Evolutionary conservation across 768 basidiomycete genomes (phyloP).

Genomic region (Sporobolomyces roseus): DNA sequence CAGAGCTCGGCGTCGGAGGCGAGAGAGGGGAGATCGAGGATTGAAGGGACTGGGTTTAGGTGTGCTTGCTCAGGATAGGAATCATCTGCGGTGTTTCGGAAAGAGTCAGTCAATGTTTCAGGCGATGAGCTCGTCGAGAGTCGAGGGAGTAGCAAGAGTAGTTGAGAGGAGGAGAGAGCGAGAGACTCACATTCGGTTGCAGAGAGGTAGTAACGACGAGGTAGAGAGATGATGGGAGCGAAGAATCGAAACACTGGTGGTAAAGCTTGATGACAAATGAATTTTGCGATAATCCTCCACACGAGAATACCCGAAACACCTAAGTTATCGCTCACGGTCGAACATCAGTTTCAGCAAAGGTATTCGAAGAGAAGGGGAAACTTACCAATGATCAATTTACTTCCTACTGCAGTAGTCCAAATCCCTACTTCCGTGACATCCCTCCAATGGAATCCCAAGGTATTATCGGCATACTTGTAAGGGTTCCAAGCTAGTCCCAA

Average conservation of each 20-base stretch:
- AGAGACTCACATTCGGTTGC: conserved; percentile 67
- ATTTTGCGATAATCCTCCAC: conserved; percentile 86
- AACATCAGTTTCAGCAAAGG: conserved; percentile 50
- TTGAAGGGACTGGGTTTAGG: conserved; percentile 72
- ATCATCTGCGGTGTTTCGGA: conserved; percentile 21
- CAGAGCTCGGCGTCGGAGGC: conserved; percentile 15
- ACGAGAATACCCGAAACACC: conserved; percentile 74
- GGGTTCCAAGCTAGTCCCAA: conserved; percentile 53
- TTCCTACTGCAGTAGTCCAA: conserved; percentile 48
- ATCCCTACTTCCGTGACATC: conserved; percentile 33
- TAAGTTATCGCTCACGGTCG: conserved; percentile 49
- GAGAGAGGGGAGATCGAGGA: conserved; percentile 67
- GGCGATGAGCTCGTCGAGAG: too few relatives aligned
- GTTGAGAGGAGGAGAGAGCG: neutral
- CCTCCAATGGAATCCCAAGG: conserved; percentile 24
- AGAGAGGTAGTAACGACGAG: conserved; percentile 72
- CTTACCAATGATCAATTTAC: conserved; percentile 22
- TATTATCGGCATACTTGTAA: conserved; percentile 18
- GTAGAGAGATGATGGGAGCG: conserved; percentile 61
- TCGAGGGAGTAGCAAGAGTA: too few relatives aligned
- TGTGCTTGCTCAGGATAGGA: conserved; percentile 27
- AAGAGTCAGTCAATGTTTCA: neutral
- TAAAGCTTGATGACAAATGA: conserved; percentile 64
- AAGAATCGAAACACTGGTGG: conserved; percentile 79
- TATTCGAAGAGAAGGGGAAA: neutral